Evolutionary conservation across 2,329 filamentous ascomycete genomes (phyloP), one percentile per base, ranked within the genome.

Genomic region (Colletotrichum euphorbiae): DNA sequence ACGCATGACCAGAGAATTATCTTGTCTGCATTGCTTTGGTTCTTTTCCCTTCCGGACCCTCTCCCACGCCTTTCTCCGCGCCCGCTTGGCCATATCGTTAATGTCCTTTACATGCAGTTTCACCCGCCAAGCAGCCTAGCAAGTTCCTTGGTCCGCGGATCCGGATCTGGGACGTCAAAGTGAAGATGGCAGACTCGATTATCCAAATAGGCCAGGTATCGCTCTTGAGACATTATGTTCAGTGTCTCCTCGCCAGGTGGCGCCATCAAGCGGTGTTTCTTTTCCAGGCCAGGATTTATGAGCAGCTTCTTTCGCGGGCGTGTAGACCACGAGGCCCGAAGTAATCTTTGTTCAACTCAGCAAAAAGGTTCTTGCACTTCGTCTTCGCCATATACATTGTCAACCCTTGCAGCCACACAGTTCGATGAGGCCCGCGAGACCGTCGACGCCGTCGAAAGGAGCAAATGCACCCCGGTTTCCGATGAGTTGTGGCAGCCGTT

Each of bases 251-350:
- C 69, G 8, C 58, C 72, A 48, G 75, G 70, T 11, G 73, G 71
- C 17, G 62, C 66, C 13, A 75, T 56, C n/a, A 72, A 56, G 8
- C 66, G 58, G 11, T 70, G 69, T 51, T 73, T 70, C 28, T 68
- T 55, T 4, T 71, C 67, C 7, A 78, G 62, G n/a, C 69, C 55
- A n/a, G 75, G 65, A 11, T 71, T 64, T 17, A 67, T 56, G 57
- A 64, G 63, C 68, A 78, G 72, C 9, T 67, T 69, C 54, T 75
- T 73, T 4, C 72, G 46, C 72, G 72, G 33, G 72, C 73, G 45
- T 77, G 73, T 31, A 80, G 64, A 15, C 76, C 74, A 40, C 75
- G 70, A 6, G 76, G 77, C 43, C 70, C 70, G 59, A 80, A 80
- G 15, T 77, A 71, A 21, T 71, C 62, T 46, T 74, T 72, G 64